phyloP scores from a whole-genome alignment of 495 filamentous ascomycete genomes.

The Aspergillus campestris region DNA sequence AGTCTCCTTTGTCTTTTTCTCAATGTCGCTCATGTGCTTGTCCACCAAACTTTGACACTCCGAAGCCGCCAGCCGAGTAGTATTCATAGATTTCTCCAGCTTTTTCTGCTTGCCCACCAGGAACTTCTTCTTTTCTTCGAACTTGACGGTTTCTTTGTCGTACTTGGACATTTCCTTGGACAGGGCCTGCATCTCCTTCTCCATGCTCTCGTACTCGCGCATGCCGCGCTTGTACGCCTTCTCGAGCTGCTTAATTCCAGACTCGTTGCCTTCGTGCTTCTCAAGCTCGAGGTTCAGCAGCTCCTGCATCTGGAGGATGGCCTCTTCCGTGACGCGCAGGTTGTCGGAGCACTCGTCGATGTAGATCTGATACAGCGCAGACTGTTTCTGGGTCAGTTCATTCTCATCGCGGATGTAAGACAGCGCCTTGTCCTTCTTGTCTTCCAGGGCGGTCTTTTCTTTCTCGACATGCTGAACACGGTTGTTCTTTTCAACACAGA shows the following conservation, averaged over 20 bases:
- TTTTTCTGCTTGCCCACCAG: slow-evolving; percentile 84
- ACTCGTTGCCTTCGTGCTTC: slow-evolving; percentile 84
- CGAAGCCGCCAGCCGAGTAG: slow-evolving; percentile 55
- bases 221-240: slow-evolving; percentile 72
- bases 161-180: slow-evolving; percentile 84
- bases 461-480: slow-evolving; percentile 98
- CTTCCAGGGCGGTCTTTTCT: slow-evolving; percentile 82
- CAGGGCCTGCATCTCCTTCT: slow-evolving; percentile 71
- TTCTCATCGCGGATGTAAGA: slow-evolving; percentile 88
- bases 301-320: slow-evolving; percentile 81
- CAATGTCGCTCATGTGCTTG: slow-evolving; percentile 68
- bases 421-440: slow-evolving; percentile 92
- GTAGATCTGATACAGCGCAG: slow-evolving; percentile 83
- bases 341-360: slow-evolving; percentile 82
- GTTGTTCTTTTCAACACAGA: slow-evolving; percentile 86
- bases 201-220: slow-evolving; percentile 74
- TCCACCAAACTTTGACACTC: slow-evolving; percentile 72
- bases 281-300: slow-evolving; percentile 82
- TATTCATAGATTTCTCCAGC: slow-evolving; percentile 77
- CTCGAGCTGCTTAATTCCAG: slow-evolving; percentile 81
- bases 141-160: slow-evolving; percentile 93
- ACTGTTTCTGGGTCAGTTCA: slow-evolving; percentile 80
- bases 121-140: slow-evolving; percentile 96
- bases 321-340: slow-evolving; percentile 79
- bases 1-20: slow-evolving; percentile 63